phyloP scores from a whole-genome alignment of 1,284 basidiomycete species.

The Cryptococcus sp. region DNA sequence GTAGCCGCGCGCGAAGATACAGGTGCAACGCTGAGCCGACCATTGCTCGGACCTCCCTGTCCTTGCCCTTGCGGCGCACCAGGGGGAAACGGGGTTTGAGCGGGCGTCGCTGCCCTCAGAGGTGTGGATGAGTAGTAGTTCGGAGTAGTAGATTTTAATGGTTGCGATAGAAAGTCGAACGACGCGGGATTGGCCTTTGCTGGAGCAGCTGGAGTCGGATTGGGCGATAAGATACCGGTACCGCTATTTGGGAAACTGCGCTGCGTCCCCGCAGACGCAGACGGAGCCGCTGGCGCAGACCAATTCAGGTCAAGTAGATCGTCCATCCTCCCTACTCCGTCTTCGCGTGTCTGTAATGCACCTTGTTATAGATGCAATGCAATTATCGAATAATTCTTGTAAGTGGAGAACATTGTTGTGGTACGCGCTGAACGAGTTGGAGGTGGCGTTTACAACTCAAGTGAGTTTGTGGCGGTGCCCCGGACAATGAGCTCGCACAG shows the following conservation, averaged over 20 bases:
- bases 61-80: no score
- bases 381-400: no score
- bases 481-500: no score
- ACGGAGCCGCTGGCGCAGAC: slow-evolving; percentile 25
- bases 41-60: no score
- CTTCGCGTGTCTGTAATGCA: no score
- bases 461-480: no score
- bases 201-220: slow-evolving; percentile 8
- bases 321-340: slow-evolving; percentile 46
- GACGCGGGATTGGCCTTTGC: slow-evolving; percentile 6
- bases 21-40: slow-evolving; percentile 2
- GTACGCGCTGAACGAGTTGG: no score
- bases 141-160: slow-evolving; percentile 10
- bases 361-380: no score
- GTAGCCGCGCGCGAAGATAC: not conserved
- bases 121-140: slow-evolving; percentile 28
- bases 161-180: slow-evolving; percentile 10
- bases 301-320: slow-evolving; percentile 57
- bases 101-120: slow-evolving; percentile 13
- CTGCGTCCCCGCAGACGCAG: no score
- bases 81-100: not conserved
- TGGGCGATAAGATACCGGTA: slow-evolving; percentile 1
- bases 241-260: slow-evolving; percentile 5
- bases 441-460: no score
- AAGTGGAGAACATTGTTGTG: no score